Evolutionary conservation across 2,329 filamentous ascomycete species (phyloP).

Genomic region (Pyricularia pennisetigena): DNA sequence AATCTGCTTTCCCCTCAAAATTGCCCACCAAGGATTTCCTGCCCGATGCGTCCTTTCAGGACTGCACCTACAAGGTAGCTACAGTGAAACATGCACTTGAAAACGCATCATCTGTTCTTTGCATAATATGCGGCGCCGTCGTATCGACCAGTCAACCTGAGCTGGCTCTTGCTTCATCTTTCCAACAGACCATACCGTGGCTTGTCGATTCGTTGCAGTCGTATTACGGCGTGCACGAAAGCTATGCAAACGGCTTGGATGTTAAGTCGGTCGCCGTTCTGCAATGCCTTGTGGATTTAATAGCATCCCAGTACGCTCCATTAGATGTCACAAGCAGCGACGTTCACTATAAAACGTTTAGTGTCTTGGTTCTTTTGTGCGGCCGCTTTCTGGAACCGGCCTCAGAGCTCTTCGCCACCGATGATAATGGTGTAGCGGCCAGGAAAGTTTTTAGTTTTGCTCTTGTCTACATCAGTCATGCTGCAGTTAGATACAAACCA

Average conservation of each 20-base stretch:
- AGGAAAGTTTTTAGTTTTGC: slow-evolving; percentile 12
- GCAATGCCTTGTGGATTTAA: slow-evolving; percentile 24
- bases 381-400: slow-evolving; percentile 11
- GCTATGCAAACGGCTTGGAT: slow-evolving; percentile 22
- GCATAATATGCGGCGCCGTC: slow-evolving; percentile 31
- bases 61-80: slow-evolving; percentile 25
- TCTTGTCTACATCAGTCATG: slow-evolving; percentile 15
- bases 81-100: slow-evolving; percentile 20
- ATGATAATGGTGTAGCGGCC: slow-evolving; percentile 8
- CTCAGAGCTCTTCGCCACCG: slow-evolving; percentile 10
- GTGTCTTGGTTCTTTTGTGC: slow-evolving; percentile 15
- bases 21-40: background rate
- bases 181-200: slow-evolving; percentile 34
- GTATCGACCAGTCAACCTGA: slow-evolving; percentile 19
- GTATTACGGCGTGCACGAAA: slow-evolving; percentile 28
- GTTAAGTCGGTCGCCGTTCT: slow-evolving; percentile 24
- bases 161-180: slow-evolving; percentile 8
- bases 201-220: slow-evolving; percentile 37
- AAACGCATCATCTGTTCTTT: slow-evolving; percentile 33
- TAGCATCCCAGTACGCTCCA: slow-evolving; percentile 3
- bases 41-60: background rate
- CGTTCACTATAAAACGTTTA: slow-evolving; percentile 17
- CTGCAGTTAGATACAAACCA: slow-evolving; percentile 13
- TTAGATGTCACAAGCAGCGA: slow-evolving; percentile 8
- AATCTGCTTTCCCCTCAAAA: background rate